phyloP scores from a whole-genome alignment of 257 asterid genomes.

The Rhazya stricta region DNA sequence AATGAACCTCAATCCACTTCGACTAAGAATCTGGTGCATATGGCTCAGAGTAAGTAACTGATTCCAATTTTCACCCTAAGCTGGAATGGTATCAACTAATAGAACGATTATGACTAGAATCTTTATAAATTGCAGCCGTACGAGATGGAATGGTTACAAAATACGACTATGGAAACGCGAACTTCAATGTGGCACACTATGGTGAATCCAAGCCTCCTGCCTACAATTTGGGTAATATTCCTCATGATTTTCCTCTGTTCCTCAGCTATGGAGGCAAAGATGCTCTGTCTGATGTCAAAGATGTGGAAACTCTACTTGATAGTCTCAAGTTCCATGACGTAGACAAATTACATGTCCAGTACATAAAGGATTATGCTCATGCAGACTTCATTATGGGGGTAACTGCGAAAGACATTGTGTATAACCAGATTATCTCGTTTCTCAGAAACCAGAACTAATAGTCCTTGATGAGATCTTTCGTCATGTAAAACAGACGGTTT shows the following conservation, averaged over 20 bases:
- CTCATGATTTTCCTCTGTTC: constrained; percentile 65
- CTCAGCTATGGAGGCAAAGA: constrained; percentile 84
- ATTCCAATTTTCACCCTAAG: neutral
- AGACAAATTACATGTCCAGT: constrained; percentile 64
- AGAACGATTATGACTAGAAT: neutral
- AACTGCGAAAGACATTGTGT: constrained; percentile 67
- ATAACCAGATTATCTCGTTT: constrained; percentile 39
- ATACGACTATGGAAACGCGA: constrained; percentile 56
- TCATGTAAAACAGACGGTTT: neutral
- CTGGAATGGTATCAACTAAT: neutral
- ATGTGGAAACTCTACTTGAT: constrained; percentile 56
- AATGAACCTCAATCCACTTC: constrained; percentile 84
- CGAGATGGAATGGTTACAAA: constrained; percentile 55
- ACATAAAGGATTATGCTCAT: constrained; percentile 68
- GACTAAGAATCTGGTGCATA: constrained; percentile 68
- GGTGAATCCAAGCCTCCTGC: constrained; percentile 55
- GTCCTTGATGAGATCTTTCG: neutral
- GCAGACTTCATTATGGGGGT: constrained; percentile 75
- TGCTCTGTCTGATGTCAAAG: constrained; percentile 61
- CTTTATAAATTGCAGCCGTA: constrained; percentile 48
- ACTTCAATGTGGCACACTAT: constrained; percentile 52
- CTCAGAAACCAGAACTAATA: constrained; percentile 14
- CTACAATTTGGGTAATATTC: constrained; percentile 57
- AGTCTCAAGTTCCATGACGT: constrained; percentile 49
- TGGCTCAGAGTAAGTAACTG: constrained; percentile 74